Conservation (phyloP, 106 monocot species). For the Triglochin maritima region DNA sequence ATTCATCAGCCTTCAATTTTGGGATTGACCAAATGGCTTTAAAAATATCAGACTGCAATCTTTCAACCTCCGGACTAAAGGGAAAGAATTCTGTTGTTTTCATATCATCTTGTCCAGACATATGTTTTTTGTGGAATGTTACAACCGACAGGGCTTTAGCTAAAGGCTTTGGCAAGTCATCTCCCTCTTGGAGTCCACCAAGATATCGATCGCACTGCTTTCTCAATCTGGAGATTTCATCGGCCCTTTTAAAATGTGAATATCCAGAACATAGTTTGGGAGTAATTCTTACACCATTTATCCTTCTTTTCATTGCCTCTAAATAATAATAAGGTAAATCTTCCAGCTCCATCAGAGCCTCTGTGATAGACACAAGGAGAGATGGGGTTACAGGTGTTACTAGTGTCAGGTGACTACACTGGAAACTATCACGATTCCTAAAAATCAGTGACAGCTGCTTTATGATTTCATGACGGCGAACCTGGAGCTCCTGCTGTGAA, state of each 20-base stretch:
- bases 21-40: constrained; percentile 60
- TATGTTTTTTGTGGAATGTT: constrained; percentile 32
- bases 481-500: constrained; percentile 4
- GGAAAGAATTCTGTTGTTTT: constrained; percentile 35
- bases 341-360: constrained; percentile 31
- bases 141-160: constrained; percentile 65
- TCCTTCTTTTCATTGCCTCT: constrained; percentile 44
- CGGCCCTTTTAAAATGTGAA: constrained; percentile 27
- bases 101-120: constrained; percentile 16
- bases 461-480: constrained; percentile 5
- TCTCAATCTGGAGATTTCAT: constrained; percentile 19
- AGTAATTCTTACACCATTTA: constrained; percentile 16
- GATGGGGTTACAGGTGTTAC: constrained; percentile 21
- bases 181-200: constrained; percentile 17
- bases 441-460: constrained; percentile 38
- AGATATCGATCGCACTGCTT: constrained; percentile 24
- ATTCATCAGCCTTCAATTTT: constrained; percentile 22
- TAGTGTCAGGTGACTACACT: constrained; percentile 12
- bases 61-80: constrained; percentile 31
- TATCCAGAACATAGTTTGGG: constrained; percentile 1
- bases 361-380: constrained; percentile 31
- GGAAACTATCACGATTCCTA: constrained; percentile 26
- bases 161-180: constrained; percentile 39
- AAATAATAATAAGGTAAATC: constrained; percentile 38
- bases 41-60: constrained; percentile 46